Percentiles rank a stretch among this genome's conserved stretches.
These are phyloP conservation scores for Hyparrhenia diplandra DNA, from an alignment of 176 grass and related monocot species.

Conservation along the genomic window DNA sequence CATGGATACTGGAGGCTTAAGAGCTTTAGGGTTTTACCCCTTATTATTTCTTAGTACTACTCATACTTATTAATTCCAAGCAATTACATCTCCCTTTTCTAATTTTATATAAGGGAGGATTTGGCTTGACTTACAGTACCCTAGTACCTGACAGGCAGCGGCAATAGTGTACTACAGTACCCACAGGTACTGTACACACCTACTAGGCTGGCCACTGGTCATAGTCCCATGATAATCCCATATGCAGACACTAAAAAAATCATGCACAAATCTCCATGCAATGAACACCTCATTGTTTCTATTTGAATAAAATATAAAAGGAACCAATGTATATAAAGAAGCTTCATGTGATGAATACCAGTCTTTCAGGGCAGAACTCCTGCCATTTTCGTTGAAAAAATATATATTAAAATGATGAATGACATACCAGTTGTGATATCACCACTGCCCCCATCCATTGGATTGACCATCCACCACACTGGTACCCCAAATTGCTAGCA, in stretches of 20 bases:
- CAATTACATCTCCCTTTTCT: background rate
- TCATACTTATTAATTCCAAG: background rate
- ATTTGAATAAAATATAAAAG: background rate
- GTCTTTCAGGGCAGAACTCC: background rate
- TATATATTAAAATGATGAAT: conserved; percentile 17
- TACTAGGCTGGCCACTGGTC: background rate
- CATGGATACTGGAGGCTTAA: background rate
- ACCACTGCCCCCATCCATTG: conserved; percentile 79
- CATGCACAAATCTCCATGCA: background rate
- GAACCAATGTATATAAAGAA: background rate
- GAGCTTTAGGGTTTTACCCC: background rate
- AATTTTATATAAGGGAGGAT: background rate
- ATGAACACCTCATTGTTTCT: background rate
- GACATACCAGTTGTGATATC: conserved; percentile 78
- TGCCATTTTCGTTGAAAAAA: background rate
- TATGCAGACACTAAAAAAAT: background rate
- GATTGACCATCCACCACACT: conserved; percentile 98
- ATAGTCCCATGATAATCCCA: background rate
- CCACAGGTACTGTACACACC: no score
- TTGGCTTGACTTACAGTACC: background rate
- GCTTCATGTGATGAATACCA: background rate
- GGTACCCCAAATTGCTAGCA: conserved; percentile 87
- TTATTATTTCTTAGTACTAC: background rate
- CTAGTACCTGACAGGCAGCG: no score
- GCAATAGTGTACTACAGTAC: no score